A percentile compares a stretch with the other conserved stretches of the same genome.
Conservation (phyloP, 2,329 filamentous ascomycete species). For the Fusarium floridanum region DNA sequence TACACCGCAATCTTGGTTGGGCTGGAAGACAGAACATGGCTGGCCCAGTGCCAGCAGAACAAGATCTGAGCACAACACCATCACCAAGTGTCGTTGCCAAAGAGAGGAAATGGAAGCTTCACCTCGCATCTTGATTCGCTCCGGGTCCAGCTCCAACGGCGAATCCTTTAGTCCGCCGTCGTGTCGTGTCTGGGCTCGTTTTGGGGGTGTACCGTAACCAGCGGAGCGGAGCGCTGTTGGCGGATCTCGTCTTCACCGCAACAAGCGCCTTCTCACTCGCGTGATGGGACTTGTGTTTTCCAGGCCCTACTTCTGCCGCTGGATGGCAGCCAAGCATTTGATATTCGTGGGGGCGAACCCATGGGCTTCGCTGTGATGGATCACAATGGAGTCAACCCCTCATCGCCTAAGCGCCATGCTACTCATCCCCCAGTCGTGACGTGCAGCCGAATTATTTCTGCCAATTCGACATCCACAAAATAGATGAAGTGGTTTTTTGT, state of each 20-base stretch:
- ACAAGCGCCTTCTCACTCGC: conserved; percentile 31
- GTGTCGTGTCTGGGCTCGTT: conserved; percentile 16
- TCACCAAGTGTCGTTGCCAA: not conserved
- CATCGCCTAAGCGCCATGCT: conserved; percentile 20
- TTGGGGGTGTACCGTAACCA: conserved; percentile 9
- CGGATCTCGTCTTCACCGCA: conserved; percentile 34
- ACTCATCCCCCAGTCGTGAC: conserved; percentile 25
- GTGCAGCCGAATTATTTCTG: conserved; percentile 25
- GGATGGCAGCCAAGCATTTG: conserved; percentile 8
- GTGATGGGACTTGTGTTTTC: conserved; percentile 20
- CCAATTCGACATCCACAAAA: conserved; percentile 6
- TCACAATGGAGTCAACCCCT: conserved; percentile 23
- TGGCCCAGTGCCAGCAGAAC: not conserved
- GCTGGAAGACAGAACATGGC: not conserved
- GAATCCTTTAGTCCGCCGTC: conserved; percentile 2
- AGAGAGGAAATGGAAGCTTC: conserved; percentile 2
- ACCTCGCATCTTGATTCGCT: conserved; percentile 13
- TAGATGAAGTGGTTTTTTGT: not conserved
- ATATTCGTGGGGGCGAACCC: conserved; percentile 10
- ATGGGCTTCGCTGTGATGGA: conserved; percentile 12
- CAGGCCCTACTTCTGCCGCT: conserved; percentile 4
- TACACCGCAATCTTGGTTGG: not conserved
- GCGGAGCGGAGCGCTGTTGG: conserved; percentile 27
- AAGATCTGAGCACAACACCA: not conserved
- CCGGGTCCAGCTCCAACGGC: conserved; percentile 1